Evolutionary conservation across 176 grass and related monocot species (phyloP).

Genomic region (Pharus latifolius): DNA sequence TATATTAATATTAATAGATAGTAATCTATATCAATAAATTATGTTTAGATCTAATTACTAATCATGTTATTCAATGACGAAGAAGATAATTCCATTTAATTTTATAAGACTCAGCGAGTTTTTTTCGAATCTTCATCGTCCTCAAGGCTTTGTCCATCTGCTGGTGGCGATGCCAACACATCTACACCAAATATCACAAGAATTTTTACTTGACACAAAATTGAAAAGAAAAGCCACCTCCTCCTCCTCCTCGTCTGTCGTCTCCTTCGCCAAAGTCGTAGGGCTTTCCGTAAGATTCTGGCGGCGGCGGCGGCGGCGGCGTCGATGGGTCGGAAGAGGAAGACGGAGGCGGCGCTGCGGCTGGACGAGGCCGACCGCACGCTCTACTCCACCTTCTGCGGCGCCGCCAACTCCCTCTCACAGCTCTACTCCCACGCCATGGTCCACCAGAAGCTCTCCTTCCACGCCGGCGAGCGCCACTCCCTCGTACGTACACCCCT

Average conservation of each 20-base stretch:
- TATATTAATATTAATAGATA: no score
- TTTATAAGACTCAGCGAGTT: no score
- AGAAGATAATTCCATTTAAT: no score
- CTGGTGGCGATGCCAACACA: no score
- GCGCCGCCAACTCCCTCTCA: conserved; percentile 74
- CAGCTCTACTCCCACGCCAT: conserved; percentile 78
- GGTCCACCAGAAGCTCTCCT: conserved; percentile 67
- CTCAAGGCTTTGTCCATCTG: no score
- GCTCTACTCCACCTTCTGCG: conserved; percentile 64
- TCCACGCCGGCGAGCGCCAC: conserved; percentile 76
- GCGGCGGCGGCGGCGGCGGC: conserved; percentile 4
- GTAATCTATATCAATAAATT: no score
- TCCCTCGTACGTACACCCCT: conserved; percentile 25
- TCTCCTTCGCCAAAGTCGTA: neutral
- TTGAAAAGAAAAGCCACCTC: conserved; percentile 6
- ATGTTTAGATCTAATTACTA: no score
- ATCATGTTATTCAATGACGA: no score
- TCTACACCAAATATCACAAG: no score
- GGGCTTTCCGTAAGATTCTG: neutral
- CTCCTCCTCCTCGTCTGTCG: neutral
- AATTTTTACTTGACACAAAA: no score
- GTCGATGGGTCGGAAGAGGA: conserved; percentile 67
- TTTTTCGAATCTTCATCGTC: no score
- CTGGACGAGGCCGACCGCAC: conserved; percentile 80
- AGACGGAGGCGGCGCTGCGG: conserved; percentile 44